Conservation (phyloP, 148 eudicot species). For the Amaranthus palmeri region DNA sequence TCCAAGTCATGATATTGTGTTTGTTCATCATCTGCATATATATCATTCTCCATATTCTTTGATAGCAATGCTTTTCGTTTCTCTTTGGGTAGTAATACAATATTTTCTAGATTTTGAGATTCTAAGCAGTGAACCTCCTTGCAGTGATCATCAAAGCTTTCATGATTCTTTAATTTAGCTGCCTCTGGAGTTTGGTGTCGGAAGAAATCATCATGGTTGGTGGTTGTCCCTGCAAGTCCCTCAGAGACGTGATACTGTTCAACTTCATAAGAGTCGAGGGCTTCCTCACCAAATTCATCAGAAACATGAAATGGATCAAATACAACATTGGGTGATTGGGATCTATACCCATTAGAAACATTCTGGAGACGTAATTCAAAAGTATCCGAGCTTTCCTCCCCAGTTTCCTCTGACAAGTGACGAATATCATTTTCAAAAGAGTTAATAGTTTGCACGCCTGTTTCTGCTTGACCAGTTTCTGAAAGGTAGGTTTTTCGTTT, state of each 20-base stretch:
- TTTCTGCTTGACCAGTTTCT: conserved; percentile 21
- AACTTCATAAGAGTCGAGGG: conserved; percentile 15
- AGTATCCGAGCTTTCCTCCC: conserved; percentile 21
- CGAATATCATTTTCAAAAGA: conserved; percentile 17
- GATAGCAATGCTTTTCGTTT: conserved; percentile 19
- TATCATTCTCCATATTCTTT: conserved; percentile 16
- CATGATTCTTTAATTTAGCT: conserved; percentile 32
- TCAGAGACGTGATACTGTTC: conserved; percentile 15
- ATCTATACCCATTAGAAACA: conserved; percentile 20
- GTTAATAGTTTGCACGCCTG: conserved; percentile 24
- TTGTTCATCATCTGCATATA: conserved; percentile 10
- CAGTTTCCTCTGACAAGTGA: conserved; percentile 11
- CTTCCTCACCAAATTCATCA: conserved; percentile 25
- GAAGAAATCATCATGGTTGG: conserved; percentile 29
- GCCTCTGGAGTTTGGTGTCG: conserved; percentile 38
- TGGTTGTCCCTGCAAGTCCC: conserved; percentile 7
- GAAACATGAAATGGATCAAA: conserved; percentile 27
- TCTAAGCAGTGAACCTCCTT: conserved; percentile 83
- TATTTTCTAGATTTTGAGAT: conserved; percentile 26
- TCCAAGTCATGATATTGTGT: conserved; percentile 27
- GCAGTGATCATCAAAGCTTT: conserved; percentile 52
- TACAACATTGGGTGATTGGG: conserved; percentile 22
- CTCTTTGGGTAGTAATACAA: conserved; percentile 24
- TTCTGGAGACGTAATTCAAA: conserved; percentile 18
- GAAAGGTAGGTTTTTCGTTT: conserved; percentile 18